Evolutionary conservation across 2,329 filamentous ascomycete genomes (phyloP), one percentile per base, ranked within the genome.

Genomic region (Fusarium mangiferae): DNA sequence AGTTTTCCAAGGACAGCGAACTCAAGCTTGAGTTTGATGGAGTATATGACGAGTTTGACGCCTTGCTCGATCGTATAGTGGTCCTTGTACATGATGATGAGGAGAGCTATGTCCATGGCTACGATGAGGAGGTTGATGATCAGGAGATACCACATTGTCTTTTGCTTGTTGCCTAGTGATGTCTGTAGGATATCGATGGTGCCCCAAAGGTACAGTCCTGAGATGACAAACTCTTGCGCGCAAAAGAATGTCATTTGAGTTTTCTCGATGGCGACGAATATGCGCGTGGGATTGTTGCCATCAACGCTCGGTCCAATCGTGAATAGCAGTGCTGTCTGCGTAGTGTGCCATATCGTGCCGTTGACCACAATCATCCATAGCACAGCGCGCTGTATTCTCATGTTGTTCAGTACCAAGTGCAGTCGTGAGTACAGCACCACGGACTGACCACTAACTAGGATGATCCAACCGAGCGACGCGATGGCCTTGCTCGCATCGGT

Each of bases 1-100:
- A 83, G 67, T 30, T 78, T 77, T 36, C 81, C 82, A n/a, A 83
- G 70, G 1, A 83, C 80, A 18, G 77, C 75, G 58, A 83, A 82
- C 58, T 83, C 82, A 10, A 82, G 72, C 67, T 83, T 83, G 24
- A 83, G 75, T 66, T 83, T 84, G 26, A 73, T 46, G 5, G 75
- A 73, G 39, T 69, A 73, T 1, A 69, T 46, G 18, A 60, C 65
- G 6, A 73, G 59, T 24, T 69, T 70, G 18, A 75, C 36, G 2
- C 66, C 66, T 7, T 70, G 63, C 14, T 74, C 62, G 11, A 66
- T 45, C n/a, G 45, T 56, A 22, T 49, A 70, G 30, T 55, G 39
- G 15, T 62, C 41, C 36, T 44, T 55, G 18, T 70, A 67, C 20
- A 77, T 68, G 20, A 74, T 64, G 14, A 59, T 56, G 2, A 76